phyloP scores from a whole-genome alignment of 2,329 filamentous ascomycete genomes.

The Dactylonectria estremocensis region DNA sequence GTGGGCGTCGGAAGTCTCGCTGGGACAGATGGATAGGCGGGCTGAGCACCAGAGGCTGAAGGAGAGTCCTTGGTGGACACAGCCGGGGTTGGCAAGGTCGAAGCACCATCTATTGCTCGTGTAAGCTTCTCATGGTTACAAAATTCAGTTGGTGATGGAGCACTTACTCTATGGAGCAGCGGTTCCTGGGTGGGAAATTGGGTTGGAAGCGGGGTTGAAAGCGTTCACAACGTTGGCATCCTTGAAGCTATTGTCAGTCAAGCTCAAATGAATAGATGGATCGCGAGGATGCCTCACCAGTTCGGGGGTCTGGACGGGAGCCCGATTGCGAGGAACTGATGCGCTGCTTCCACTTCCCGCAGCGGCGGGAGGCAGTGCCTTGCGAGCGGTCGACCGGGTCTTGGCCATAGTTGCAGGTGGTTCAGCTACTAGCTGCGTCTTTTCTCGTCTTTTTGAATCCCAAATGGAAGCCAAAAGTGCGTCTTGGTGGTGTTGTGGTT shows the following conservation, averaged over 20 bases:
- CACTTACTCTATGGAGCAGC: neutral
- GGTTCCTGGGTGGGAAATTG: too few relatives aligned
- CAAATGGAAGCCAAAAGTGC: neutral
- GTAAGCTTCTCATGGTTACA: neutral
- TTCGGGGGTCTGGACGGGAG: neutral
- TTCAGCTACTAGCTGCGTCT: too few relatives aligned
- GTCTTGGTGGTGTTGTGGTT: neutral
- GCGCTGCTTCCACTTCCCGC: neutral
- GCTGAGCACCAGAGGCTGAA: neutral
- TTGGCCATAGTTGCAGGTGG: neutral
- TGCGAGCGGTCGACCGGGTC: too few relatives aligned
- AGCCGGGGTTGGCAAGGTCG: slow-evolving; percentile 5
- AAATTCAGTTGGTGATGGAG: too few relatives aligned
- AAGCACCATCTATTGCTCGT: slow-evolving; percentile 5
- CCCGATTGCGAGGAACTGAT: too few relatives aligned
- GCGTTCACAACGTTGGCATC: neutral
- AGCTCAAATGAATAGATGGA: too few relatives aligned
- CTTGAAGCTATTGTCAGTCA: neutral
- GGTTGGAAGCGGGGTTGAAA: neutral
- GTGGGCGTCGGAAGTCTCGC: neutral
- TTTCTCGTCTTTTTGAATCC: too few relatives aligned
- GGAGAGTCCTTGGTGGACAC: slow-evolving; percentile 9
- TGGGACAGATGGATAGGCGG: neutral
- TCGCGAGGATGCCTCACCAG: neutral
- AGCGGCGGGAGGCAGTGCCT: neutral